Evolutionary conservation across 2,329 filamentous ascomycete species (phyloP).

Genomic region (Paraphaeosphaeria sporulosa): DNA sequence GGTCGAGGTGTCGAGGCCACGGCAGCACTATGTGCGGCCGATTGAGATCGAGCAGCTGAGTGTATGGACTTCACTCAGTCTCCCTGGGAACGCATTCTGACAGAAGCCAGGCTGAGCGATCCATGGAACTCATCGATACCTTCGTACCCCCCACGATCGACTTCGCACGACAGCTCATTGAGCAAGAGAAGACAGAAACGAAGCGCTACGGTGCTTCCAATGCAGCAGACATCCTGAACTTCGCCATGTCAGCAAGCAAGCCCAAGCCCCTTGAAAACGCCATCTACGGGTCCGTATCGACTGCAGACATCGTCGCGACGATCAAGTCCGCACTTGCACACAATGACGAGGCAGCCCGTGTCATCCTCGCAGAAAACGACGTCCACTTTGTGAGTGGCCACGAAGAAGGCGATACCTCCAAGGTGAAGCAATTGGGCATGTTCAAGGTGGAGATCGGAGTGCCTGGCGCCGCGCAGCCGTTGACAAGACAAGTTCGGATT

Average conservation of each 20-base stretch:
- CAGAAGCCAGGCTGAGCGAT: conserved; percentile 48
- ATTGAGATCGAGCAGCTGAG: conserved; percentile 52
- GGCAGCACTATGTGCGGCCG: conserved; percentile 42
- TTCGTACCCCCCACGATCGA: conserved; percentile 58
- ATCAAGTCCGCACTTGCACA: conserved; percentile 59
- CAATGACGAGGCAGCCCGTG: conserved; percentile 60
- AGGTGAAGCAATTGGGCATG: conserved; percentile 62
- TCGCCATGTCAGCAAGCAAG: conserved; percentile 40
- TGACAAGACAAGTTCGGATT: conserved; percentile 43
- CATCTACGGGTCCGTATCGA: conserved; percentile 65
- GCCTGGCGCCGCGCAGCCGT: conserved; percentile 53
- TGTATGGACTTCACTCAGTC: conserved; percentile 32
- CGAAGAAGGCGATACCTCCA: conserved; percentile 49
- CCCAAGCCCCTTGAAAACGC: conserved; percentile 38
- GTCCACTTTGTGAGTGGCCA: conserved; percentile 56
- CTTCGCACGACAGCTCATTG: conserved; percentile 57
- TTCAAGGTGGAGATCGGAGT: conserved; percentile 61
- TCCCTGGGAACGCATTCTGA: conserved; percentile 24
- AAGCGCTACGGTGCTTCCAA: conserved; percentile 44
- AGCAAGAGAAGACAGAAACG: conserved; percentile 40
- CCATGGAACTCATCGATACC: conserved; percentile 57
- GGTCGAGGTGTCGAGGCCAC: conserved; percentile 26
- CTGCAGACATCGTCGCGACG: conserved; percentile 58
- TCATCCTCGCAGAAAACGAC: conserved; percentile 59
- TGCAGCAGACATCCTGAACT: conserved; percentile 46